Conservation (phyloP, 2,329 filamentous ascomycete species). For the Sporothrix sp. region DNA sequence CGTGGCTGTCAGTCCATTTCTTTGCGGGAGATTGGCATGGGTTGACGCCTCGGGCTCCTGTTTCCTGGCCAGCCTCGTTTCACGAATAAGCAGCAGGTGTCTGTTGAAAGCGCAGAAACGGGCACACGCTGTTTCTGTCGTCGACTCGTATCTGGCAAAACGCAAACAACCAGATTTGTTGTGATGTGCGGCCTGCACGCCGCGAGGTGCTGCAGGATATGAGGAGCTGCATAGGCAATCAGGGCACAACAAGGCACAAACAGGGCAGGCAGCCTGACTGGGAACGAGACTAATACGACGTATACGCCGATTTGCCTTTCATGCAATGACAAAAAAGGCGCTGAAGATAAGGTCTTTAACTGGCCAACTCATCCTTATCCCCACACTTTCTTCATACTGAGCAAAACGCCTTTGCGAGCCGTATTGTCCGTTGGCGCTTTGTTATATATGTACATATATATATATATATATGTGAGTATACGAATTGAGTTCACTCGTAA, state of each 20-base stretch:
- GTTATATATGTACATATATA: no score
- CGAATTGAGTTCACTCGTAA: no score
- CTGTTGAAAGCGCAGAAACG: background rate
- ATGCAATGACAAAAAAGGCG: no score
- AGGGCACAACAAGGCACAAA: background rate
- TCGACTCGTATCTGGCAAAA: background rate
- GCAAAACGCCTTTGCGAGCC: background rate
- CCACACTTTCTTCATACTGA: background rate
- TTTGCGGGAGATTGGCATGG: background rate
- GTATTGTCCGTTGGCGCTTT: no score
- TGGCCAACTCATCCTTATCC: background rate
- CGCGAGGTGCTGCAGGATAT: background rate
- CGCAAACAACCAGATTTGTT: background rate
- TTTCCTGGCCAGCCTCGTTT: constrained; percentile 6
- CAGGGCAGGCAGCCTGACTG: background rate
- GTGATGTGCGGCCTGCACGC: no score
- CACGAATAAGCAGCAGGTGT: background rate
- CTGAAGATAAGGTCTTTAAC: background rate
- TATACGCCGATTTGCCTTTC: background rate
- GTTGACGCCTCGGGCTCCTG: background rate
- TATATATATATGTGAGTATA: no score
- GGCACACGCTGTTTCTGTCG: background rate
- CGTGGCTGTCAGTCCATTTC: background rate
- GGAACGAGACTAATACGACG: background rate
- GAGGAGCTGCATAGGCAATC: background rate